Conservation (phyloP, 805 yeast genomes). For the Wickerhamomyces xylosicus region DNA sequence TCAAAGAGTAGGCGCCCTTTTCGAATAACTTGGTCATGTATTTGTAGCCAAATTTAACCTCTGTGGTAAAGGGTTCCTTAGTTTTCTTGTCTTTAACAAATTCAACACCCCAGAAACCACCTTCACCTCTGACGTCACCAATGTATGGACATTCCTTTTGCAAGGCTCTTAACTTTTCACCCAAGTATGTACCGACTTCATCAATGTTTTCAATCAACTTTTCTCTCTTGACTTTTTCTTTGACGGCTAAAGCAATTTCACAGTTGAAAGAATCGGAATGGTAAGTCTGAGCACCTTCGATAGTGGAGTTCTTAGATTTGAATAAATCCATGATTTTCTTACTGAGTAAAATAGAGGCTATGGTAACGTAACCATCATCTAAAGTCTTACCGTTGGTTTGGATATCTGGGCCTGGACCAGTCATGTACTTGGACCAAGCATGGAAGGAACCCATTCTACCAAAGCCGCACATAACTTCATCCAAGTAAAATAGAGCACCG, state of each 20-base stretch:
- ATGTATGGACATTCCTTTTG: conserved; percentile 22
- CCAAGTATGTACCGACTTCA: conserved; percentile 30
- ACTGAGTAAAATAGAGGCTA: conserved; percentile 27
- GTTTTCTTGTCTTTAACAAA: conserved; percentile 32
- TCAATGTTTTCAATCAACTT: conserved; percentile 26
- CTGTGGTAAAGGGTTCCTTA: conserved; percentile 28
- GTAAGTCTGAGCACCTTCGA: conserved; percentile 33
- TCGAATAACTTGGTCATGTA: conserved; percentile 21
- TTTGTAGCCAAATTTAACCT: conserved; percentile 15
- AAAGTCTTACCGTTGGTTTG: conserved; percentile 32
- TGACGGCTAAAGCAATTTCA: conserved; percentile 31
- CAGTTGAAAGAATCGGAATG: conserved; percentile 32
- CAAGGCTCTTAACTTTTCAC: conserved; percentile 20
- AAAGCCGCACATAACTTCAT: conserved; percentile 42
- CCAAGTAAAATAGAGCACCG: conserved; percentile 33
- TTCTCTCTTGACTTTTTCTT: conserved; percentile 23
- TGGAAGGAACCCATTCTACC: conserved; percentile 34
- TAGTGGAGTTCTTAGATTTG: conserved; percentile 7
- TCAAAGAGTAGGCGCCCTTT: conserved; percentile 30
- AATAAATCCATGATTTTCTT: conserved; percentile 22
- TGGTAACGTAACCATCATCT: conserved; percentile 31
- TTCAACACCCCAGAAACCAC: conserved; percentile 40
- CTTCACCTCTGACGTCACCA: conserved; percentile 40
- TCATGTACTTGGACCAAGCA: conserved; percentile 28
- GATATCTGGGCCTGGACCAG: conserved; percentile 29